Conservation (phyloP, 169 alveolate genomes). For the Perkinsus olseni region DNA sequence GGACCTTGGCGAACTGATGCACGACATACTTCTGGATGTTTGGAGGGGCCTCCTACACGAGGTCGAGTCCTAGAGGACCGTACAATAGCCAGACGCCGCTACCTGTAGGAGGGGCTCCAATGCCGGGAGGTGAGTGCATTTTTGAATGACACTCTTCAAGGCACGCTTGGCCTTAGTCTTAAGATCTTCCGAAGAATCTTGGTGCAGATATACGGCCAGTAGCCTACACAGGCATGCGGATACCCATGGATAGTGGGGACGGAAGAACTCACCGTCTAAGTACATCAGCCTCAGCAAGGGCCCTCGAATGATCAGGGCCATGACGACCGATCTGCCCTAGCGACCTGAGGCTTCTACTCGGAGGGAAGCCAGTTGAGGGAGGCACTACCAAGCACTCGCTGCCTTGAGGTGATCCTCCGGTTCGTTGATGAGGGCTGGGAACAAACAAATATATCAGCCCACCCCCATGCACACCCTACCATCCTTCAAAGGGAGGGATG, state of each 20-base stretch:
- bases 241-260: too few species aligned
- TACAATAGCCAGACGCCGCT: background rate
- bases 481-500: background rate
- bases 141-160: constrained; percentile 75
- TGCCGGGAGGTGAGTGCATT: constrained; percentile 86
- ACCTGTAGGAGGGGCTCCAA: constrained; percentile 75
- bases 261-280: constrained; percentile 44
- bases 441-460: background rate
- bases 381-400: constrained; percentile 74
- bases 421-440: constrained; percentile 70
- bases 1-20: constrained; percentile 79
- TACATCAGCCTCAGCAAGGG: constrained; percentile 82
- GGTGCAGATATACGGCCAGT: constrained; percentile 52
- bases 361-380: background rate
- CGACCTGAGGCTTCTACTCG: constrained; percentile 22
- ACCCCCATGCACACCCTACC: background rate
- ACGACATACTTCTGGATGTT: constrained; percentile 79
- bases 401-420: constrained; percentile 83
- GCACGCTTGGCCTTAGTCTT: constrained; percentile 85
- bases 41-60: constrained; percentile 63
- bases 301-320: constrained; percentile 82
- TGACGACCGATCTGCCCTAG: constrained; percentile 84
- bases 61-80: background rate
- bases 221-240: constrained; percentile 19
- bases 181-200: constrained; percentile 74